Percentiles rank a stretch among this genome's conserved stretches.
Evolutionary conservation across 257 asterid genomes (phyloP).

Genomic region (Solanum piurae): DNA sequence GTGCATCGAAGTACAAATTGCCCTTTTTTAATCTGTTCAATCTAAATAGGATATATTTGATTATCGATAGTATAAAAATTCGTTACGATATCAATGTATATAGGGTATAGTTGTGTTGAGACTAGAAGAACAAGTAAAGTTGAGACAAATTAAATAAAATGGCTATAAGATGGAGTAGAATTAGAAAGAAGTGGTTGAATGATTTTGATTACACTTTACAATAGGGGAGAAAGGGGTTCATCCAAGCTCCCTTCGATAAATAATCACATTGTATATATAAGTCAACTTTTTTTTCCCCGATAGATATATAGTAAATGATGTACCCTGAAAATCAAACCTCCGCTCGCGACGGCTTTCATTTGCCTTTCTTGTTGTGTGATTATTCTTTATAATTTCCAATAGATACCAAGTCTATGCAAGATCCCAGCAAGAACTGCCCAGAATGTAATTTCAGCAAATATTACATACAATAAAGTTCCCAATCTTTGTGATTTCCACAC

Average conservation of each 20-base stretch:
- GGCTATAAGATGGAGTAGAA: not conserved
- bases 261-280: not conserved
- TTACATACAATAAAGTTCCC: constrained; percentile 61
- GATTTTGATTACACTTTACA: not conserved
- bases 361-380: not conserved
- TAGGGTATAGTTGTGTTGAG: not conserved
- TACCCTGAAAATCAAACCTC: not conserved
- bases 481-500: constrained; percentile 78
- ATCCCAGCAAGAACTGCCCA: constrained; percentile 74
- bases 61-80: not conserved
- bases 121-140: not conserved
- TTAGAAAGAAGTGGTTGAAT: not conserved
- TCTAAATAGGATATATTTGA: not conserved
- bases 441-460: constrained; percentile 79
- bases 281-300: too few species aligned
- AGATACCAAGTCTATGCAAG: constrained; percentile 52
- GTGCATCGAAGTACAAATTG: rapidly evolving
- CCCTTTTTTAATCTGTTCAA: not conserved
- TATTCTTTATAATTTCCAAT: constrained; percentile 53
- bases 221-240: not conserved
- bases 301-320: not conserved
- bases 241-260: not conserved
- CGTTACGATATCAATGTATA: not conserved
- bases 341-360: not conserved
- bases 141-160: not conserved